A percentile compares a stretch with the other conserved stretches of the same genome.
Evolutionary conservation across 352 stramenopile species (phyloP).

Genomic region (Phytophthora tubulina): DNA sequence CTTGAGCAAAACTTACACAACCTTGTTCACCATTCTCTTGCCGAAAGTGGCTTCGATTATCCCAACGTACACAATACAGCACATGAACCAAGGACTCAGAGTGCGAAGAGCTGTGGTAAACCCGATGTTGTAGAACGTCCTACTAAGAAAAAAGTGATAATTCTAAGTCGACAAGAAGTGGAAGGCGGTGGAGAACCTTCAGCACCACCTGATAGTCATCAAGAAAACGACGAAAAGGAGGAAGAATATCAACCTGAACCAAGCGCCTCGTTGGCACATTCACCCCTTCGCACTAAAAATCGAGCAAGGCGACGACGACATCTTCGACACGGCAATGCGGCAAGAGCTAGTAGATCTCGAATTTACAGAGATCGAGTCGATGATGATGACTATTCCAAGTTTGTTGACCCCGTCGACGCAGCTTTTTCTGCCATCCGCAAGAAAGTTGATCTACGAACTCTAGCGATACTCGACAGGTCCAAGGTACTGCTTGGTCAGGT

Average conservation of each 20-base stretch:
- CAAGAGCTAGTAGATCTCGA: neutral
- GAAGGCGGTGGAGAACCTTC: slow-evolving; percentile 4
- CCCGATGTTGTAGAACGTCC: neutral
- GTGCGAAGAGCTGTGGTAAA: slow-evolving; percentile 1
- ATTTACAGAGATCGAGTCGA: slow-evolving; percentile 1
- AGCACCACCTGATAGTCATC: slow-evolving; percentile 5
- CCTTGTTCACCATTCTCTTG: slow-evolving; percentile 66
- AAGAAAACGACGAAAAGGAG: slow-evolving; percentile 8
- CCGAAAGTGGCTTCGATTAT: slow-evolving; percentile 67
- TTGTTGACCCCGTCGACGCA: slow-evolving; percentile 36
- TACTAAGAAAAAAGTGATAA: slow-evolving; percentile 31
- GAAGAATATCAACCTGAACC: slow-evolving; percentile 10
- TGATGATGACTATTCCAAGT: slow-evolving; percentile 28
- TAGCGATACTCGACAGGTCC: slow-evolving; percentile 65
- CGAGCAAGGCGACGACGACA: slow-evolving; percentile 12
- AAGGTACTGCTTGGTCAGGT: slow-evolving; percentile 51
- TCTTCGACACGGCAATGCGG: slow-evolving; percentile 14
- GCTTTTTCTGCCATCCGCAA: slow-evolving; percentile 49
- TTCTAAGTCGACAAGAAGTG: slow-evolving; percentile 35
- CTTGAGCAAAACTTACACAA: slow-evolving; percentile 67
- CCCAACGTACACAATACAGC: slow-evolving; percentile 54
- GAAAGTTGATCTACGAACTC: slow-evolving; percentile 62
- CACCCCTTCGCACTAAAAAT: slow-evolving; percentile 13
- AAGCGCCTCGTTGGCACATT: slow-evolving; percentile 6
- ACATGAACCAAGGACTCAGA: slow-evolving; percentile 6